Conservation (phyloP, 1,139 yeast species). For the Kodamaea fungicola region DNA sequence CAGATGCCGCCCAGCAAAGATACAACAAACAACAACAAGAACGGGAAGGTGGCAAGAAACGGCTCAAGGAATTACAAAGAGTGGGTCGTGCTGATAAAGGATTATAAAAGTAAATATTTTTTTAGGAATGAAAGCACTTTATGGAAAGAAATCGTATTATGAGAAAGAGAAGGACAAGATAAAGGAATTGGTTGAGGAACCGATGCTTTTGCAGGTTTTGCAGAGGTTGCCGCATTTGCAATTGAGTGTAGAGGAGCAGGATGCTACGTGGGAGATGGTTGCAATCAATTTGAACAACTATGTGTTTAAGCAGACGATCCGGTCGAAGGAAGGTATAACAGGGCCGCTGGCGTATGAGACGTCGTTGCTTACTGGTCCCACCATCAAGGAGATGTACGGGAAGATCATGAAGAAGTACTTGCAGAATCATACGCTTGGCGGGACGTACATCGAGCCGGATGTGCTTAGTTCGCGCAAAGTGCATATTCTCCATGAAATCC, state of each 20-base stretch:
- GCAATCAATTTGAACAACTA: slow-evolving; percentile 30
- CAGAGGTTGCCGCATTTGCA: slow-evolving; percentile 35
- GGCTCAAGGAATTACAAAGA: slow-evolving; percentile 28
- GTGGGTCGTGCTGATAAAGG: slow-evolving; percentile 34
- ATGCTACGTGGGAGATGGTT: slow-evolving; percentile 34
- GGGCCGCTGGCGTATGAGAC: slow-evolving; percentile 16
- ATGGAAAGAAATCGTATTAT: slow-evolving; percentile 23
- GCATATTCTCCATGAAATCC: slow-evolving; percentile 23
- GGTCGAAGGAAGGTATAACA: background rate
- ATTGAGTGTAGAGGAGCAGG: slow-evolving; percentile 19
- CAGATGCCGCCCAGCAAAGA: slow-evolving; percentile 36
- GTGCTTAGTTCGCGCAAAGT: slow-evolving; percentile 6
- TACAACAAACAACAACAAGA: slow-evolving; percentile 25
- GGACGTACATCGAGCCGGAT: background rate
- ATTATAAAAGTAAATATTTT: slow-evolving; percentile 9
- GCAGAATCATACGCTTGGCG: background rate
- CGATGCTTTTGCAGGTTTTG: slow-evolving; percentile 29
- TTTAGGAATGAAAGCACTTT: slow-evolving; percentile 6
- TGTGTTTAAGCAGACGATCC: slow-evolving; percentile 14
- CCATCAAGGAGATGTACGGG: slow-evolving; percentile 23
- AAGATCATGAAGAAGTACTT: slow-evolving; percentile 8
- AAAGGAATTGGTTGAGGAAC: slow-evolving; percentile 22
- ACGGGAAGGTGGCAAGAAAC: slow-evolving; percentile 23
- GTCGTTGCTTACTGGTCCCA: slow-evolving; percentile 30
- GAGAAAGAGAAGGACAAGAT: slow-evolving; percentile 27